These are phyloP conservation scores for Xylaria castorea DNA, from an alignment of 495 filamentous ascomycete species.

Conservation along the genomic window DNA sequence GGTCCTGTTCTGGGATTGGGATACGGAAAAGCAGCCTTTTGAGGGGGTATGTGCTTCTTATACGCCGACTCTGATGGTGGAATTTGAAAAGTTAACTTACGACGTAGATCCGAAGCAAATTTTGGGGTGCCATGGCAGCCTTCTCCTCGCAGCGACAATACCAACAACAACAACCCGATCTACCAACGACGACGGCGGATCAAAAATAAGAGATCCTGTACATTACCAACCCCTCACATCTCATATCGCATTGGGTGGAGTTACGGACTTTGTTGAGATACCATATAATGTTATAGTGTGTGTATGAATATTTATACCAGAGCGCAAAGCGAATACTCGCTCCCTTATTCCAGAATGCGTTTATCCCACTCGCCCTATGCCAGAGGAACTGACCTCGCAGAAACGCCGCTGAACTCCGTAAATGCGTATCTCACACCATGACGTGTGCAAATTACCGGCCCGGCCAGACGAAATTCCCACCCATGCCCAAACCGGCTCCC, in stretches of 20 bases:
- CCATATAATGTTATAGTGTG: slow-evolving; percentile 27
- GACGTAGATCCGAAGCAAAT: slow-evolving; percentile 42
- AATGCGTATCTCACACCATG: slow-evolving; percentile 20
- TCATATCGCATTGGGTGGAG: slow-evolving; percentile 28
- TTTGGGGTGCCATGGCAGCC: slow-evolving; percentile 40
- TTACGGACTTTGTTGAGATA: slow-evolving; percentile 24
- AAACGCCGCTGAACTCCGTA: slow-evolving; percentile 26
- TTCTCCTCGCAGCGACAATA: slow-evolving; percentile 40
- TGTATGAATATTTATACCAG: slow-evolving; percentile 25
- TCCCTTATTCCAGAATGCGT: slow-evolving; percentile 11
- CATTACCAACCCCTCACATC: slow-evolving; percentile 24
- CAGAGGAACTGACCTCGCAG: background rate
- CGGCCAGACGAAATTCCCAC: slow-evolving; percentile 65
- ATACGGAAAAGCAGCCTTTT: slow-evolving; percentile 66
- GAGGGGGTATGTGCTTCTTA: slow-evolving; percentile 52
- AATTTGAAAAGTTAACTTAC: background rate
- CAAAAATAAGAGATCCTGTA: slow-evolving; percentile 31
- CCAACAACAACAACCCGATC: slow-evolving; percentile 32
- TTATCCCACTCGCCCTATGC: slow-evolving; percentile 16
- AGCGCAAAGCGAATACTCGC: slow-evolving; percentile 20
- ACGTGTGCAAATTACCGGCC: slow-evolving; percentile 48
- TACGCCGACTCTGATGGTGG: background rate
- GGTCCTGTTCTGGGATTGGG: slow-evolving; percentile 81
- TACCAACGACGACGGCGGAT: slow-evolving; percentile 29
- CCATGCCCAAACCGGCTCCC: slow-evolving; percentile 57